Evolutionary conservation across 768 basidiomycete species (phyloP).

Genomic region (Neoboletus subvelutipes): DNA sequence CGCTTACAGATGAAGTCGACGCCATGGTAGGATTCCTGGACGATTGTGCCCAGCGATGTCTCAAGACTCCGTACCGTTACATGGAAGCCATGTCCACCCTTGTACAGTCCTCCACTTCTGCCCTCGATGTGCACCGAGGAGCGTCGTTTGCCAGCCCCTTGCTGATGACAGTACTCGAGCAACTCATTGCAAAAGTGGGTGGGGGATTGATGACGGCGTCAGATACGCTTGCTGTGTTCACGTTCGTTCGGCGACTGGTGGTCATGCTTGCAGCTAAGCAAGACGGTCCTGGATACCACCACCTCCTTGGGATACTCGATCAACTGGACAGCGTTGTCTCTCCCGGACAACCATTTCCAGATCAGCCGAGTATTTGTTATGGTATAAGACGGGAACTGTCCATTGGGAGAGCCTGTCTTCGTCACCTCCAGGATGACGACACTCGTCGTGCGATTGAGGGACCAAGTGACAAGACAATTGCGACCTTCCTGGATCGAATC

Average conservation of each 20-base stretch:
- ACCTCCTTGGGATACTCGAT: constrained; percentile 32
- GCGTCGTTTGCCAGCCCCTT: constrained; percentile 65
- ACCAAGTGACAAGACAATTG: constrained; percentile 21
- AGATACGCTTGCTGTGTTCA: constrained; percentile 59
- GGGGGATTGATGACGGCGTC: constrained; percentile 54
- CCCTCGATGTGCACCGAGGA: constrained; percentile 11
- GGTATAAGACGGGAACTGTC: constrained; percentile 48
- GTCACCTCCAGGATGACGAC: constrained; percentile 24
- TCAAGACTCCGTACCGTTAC: constrained; percentile 84
- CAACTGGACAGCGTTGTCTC: constrained; percentile 40
- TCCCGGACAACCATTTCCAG: constrained; percentile 30
- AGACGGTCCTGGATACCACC: constrained; percentile 37
- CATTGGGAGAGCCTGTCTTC: constrained; percentile 40
- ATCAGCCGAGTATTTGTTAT: constrained; percentile 34
- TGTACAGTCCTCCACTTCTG: constrained; percentile 10
- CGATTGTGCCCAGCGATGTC: constrained; percentile 78
- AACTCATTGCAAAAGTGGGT: constrained; percentile 66
- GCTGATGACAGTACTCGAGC: constrained; percentile 78
- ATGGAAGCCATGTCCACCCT: constrained; percentile 64
- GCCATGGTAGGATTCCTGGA: constrained; percentile 72
- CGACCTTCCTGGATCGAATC: constrained; percentile 45
- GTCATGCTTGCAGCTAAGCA: constrained; percentile 58
- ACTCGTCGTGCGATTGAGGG: neutral
- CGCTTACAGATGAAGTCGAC: constrained; percentile 55
- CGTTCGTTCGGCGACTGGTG: constrained; percentile 64